These are phyloP conservation scores for Ophiostoma perfectum DNA, from an alignment of 2,329 filamentous ascomycete genomes.

Conservation along the genomic window DNA sequence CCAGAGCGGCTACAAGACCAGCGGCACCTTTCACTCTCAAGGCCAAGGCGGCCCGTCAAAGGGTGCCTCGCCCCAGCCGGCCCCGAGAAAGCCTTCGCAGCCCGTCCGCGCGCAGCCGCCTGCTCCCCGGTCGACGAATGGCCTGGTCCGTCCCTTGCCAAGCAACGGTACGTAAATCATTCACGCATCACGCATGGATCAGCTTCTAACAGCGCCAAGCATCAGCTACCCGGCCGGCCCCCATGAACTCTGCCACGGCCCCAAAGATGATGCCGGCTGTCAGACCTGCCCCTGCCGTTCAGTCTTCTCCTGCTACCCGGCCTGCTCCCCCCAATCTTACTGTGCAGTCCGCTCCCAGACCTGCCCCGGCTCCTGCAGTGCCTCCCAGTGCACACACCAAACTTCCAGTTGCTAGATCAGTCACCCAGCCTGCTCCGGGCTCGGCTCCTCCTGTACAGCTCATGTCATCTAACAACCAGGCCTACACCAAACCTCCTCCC, in stretches of 20 bases:
- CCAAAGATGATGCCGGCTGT: neutral
- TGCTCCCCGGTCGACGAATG: conserved; percentile 9
- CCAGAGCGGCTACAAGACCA: conserved; percentile 17
- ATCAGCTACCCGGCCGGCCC: neutral
- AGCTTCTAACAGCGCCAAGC: neutral
- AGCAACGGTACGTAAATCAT: neutral
- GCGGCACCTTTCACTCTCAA: conserved; percentile 20
- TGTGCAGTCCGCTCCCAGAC: neutral
- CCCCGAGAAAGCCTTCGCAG: neutral
- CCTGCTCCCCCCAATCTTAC: neutral
- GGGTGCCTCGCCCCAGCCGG: neutral
- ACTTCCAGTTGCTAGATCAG: neutral
- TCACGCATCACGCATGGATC: neutral
- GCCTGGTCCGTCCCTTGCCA: conserved; percentile 19
- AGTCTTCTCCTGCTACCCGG: neutral
- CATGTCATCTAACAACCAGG: neutral
- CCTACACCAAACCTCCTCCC: neutral
- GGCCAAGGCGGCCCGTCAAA: neutral
- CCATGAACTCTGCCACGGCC: neutral
- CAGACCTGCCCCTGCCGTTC: neutral
- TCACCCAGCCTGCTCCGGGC: neutral
- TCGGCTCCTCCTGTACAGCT: neutral
- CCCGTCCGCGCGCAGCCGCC: conserved; percentile 5
- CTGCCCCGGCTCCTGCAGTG: neutral
- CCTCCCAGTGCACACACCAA: neutral